Evolutionary conservation across 768 basidiomycete species (phyloP).

Genomic region (Coprinopsis strossmayeri): DNA sequence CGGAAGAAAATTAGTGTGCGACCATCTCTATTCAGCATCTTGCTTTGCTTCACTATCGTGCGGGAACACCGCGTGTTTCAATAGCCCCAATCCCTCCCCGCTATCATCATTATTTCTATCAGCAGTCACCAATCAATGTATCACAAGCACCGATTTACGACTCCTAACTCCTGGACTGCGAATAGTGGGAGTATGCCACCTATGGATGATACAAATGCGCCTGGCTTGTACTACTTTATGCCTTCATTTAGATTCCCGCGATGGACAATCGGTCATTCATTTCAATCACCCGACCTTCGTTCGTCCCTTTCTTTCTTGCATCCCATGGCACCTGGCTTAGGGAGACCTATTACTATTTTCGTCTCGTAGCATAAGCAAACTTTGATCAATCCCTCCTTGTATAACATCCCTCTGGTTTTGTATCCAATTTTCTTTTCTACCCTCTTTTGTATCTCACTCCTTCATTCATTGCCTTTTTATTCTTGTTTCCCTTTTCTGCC

Average conservation of each 20-base stretch:
- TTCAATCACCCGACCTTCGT: background rate
- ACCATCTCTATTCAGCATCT: slow-evolving; percentile 1
- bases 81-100: slow-evolving; percentile 6
- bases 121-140: slow-evolving; percentile 9
- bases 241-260: slow-evolving; percentile 10
- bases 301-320: background rate
- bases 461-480: background rate
- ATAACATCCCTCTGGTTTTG: background rate
- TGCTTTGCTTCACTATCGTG: slow-evolving; percentile 8
- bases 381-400: slow-evolving; percentile 3
- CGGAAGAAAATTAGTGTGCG: slow-evolving; percentile 53
- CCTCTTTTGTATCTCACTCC: background rate
- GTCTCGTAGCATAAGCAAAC: background rate
- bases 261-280: background rate
- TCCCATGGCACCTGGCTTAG: slow-evolving; percentile 1
- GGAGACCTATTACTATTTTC: background rate
- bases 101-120: slow-evolving; percentile 9
- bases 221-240: slow-evolving; percentile 9
- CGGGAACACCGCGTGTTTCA: slow-evolving; percentile 7
- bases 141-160: slow-evolving; percentile 8
- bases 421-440: background rate
- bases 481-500: slow-evolving; percentile 6
- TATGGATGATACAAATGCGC: slow-evolving; percentile 5
- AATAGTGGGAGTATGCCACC: slow-evolving; percentile 5
- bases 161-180: slow-evolving; percentile 1